A percentile compares a stretch with the other conserved stretches of the same genome.
Evolutionary conservation across 805 yeast genomes (phyloP).

Genomic region (Schwanniomyces sp.): DNA sequence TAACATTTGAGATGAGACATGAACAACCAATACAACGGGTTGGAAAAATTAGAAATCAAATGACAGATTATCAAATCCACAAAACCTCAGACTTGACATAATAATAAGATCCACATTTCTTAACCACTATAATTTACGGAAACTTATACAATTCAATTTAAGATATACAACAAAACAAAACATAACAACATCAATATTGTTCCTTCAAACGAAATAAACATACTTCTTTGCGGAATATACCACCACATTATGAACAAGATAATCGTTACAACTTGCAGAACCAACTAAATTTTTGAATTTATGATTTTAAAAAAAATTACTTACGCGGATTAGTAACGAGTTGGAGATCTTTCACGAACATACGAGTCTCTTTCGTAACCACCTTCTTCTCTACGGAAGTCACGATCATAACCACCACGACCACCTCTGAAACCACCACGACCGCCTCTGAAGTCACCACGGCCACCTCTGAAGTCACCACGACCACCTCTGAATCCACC

Average conservation of each 20-base stretch:
- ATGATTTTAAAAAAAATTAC: not conserved
- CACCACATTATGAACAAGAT: not conserved
- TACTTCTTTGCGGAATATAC: not conserved
- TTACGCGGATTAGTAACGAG: slow-evolving; percentile 52
- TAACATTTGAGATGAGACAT: not conserved
- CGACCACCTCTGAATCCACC: slow-evolving; percentile 39
- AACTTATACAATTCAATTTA: slow-evolving; percentile 8
- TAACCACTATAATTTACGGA: slow-evolving; percentile 8
- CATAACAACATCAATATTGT: slow-evolving; percentile 2
- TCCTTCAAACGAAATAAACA: not conserved
- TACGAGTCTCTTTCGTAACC: slow-evolving; percentile 47
- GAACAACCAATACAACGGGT: not conserved
- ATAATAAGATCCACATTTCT: slow-evolving; percentile 7
- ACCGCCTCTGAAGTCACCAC: slow-evolving; percentile 35
- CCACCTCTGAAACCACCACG: slow-evolving; percentile 35
- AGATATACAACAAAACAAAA: slow-evolving; percentile 10
- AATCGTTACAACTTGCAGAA: not conserved
- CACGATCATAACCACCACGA: slow-evolving; percentile 25
- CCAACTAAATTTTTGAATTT: not conserved
- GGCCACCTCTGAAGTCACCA: slow-evolving; percentile 36
- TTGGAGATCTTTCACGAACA: slow-evolving; percentile 65
- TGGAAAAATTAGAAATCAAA: not conserved
- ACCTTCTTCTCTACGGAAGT: slow-evolving; percentile 51
- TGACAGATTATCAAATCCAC: not conserved
- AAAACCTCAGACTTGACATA: not conserved